phyloP scores from a whole-genome alignment of 1,284 basidiomycete genomes.

The Cutaneotrichosporon curvatum region DNA sequence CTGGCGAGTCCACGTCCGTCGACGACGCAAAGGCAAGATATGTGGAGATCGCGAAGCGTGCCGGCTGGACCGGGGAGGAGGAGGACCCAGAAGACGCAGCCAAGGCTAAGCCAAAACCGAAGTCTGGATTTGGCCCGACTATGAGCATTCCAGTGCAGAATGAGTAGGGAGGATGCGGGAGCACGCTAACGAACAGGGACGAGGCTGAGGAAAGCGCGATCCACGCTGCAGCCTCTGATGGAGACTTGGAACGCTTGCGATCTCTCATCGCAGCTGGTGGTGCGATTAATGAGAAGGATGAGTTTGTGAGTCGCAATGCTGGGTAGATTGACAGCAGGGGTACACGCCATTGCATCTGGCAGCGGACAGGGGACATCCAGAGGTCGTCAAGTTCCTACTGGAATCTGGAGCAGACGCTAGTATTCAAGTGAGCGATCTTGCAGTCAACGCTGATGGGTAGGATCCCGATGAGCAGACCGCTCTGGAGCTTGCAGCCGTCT shows the following conservation, averaged over 20 bases:
- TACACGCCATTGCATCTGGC: constrained; percentile 80
- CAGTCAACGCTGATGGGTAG: constrained; percentile 8
- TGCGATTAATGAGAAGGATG: constrained; percentile 51
- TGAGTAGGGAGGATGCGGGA: background rate
- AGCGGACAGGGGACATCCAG: constrained; percentile 64
- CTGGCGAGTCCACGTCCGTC: constrained; percentile 48
- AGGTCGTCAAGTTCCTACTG: constrained; percentile 58
- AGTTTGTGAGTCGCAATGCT: constrained; percentile 57
- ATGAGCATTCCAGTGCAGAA: constrained; percentile 51
- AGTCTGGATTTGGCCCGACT: constrained; percentile 47
- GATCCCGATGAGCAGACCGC: constrained; percentile 40
- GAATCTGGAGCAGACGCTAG: constrained; percentile 57
- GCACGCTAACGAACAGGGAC: background rate
- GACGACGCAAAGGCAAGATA: constrained; percentile 52
- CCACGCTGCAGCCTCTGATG: constrained; percentile 60
- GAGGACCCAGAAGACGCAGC: constrained; percentile 11
- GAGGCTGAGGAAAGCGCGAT: constrained; percentile 31
- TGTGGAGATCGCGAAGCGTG: constrained; percentile 58
- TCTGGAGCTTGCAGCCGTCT: constrained; percentile 26
- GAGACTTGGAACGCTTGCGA: constrained; percentile 52
- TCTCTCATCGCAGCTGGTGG: constrained; percentile 50
- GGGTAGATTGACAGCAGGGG: constrained; percentile 51
- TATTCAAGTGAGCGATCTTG: constrained; percentile 51
- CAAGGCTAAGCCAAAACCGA: constrained; percentile 12
- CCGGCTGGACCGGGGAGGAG: constrained; percentile 56